phyloP scores from a whole-genome alignment of 331 rosid genomes.

The Cucumis variabilis region DNA sequence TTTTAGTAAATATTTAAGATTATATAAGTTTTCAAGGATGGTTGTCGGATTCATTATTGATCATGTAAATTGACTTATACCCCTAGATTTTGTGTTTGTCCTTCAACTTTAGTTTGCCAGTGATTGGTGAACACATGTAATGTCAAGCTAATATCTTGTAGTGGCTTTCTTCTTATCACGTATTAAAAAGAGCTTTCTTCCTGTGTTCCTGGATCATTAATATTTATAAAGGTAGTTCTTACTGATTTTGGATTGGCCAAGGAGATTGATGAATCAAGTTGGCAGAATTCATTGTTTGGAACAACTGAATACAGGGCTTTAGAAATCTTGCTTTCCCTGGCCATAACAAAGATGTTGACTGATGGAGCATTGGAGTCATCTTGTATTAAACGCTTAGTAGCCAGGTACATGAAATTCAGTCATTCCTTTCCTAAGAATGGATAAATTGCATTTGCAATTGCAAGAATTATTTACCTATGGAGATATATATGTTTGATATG shows the following conservation, averaged over 20 bases:
- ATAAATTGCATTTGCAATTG: neutral
- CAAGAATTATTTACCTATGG: neutral
- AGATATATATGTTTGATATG: too few relatives aligned
- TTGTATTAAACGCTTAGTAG: constrained; percentile 94
- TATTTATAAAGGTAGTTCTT: constrained; percentile 71
- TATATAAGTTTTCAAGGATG: too few relatives aligned
- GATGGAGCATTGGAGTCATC: constrained; percentile 96
- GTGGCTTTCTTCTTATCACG: too few relatives aligned
- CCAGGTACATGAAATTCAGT: constrained; percentile 56
- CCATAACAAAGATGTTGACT: constrained; percentile 94
- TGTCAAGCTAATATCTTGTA: constrained; percentile 35
- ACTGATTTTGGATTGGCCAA: constrained; percentile 97
- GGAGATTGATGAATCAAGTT: constrained; percentile 80
- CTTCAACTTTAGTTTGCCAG: too few relatives aligned
- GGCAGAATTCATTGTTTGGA: constrained; percentile 95
- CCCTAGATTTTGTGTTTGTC: too few relatives aligned
- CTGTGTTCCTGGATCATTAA: constrained; percentile 14
- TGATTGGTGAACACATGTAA: constrained; percentile 56
- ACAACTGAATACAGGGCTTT: constrained; percentile 97
- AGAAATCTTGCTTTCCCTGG: constrained; percentile 81
- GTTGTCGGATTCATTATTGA: too few relatives aligned
- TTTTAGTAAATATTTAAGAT: too few relatives aligned
- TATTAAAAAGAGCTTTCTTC: constrained; percentile 6
- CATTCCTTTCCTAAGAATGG: neutral
- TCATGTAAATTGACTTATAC: too few relatives aligned